Base-by-base conservation (phyloP, 495 filamentous ascomycete species). In the Apodospora peruviana region DNA sequence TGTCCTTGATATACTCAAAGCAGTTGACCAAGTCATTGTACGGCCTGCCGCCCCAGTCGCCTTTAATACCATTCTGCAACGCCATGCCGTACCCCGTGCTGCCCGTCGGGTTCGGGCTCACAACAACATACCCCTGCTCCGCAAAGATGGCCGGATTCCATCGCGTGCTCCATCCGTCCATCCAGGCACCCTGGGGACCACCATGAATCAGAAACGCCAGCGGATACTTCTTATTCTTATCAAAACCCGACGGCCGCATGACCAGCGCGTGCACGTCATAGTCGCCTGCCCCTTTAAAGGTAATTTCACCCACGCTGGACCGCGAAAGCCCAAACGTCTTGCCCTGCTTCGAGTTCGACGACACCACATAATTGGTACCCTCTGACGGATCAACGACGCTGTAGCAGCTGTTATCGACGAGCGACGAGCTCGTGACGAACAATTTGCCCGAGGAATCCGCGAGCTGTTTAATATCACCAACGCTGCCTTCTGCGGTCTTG, bases 131-230 rank as follows among this genome's bases (percentile, higher is more conserved):
- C 11, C 90, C 91, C 60, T 94, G 88, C 62, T 95, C 90, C 3
- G 91, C 90, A 60, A 91, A 95, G 4, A 94, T 77, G 5, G 87
- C 88, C 0, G 87, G 89, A 52, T 96, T 96, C 91, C 91, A 95
- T 14, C 91, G 74, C 1, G 87, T 95, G 50, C 78, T 85, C 90
- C 90, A 95, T 23, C 78, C 69, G 59, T 95, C 87, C 5, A 73
- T 77, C 88, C 90, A 95, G 1, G 87, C 83, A 5, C 86, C 85
- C 60, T 95, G 90, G 0, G 90, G 90, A 0, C 91, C 91, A 43
- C 91, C 91, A 53, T 96, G 91, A 41, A 96, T 87, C 34, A 95
- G 59, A 53, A 89, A 89, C 2, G 84, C 82, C 25, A 96, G 67
- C 0, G 90, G 90, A 61, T 95, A 95, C 53, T 84, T 87, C 61